Conservation (phyloP, 768 basidiomycete species). For the Crepidotus variabilis region DNA sequence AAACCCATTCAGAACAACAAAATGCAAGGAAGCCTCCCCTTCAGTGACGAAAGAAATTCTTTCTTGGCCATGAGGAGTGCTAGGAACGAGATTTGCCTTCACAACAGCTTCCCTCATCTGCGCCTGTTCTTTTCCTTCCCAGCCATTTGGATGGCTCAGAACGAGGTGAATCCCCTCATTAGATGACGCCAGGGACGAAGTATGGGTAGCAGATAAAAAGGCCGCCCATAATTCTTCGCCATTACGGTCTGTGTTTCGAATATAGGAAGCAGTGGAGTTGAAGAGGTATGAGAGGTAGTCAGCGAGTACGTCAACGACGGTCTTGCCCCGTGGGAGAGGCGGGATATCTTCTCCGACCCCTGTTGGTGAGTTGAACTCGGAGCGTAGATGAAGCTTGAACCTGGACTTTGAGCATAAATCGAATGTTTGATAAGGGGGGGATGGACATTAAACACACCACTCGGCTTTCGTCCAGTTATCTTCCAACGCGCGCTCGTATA, state of each 20-base stretch:
- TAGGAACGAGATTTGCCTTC: constrained; percentile 43
- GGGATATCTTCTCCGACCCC: constrained; percentile 23
- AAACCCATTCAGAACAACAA: constrained; percentile 39
- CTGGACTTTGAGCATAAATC: constrained; percentile 9
- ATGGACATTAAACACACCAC: constrained; percentile 33
- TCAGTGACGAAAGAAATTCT: constrained; percentile 57
- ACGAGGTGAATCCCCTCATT: constrained; percentile 38
- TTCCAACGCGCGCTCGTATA: constrained; percentile 35
- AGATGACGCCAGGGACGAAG: background rate
- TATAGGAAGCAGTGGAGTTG: constrained; percentile 30
- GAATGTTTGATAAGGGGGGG: constrained; percentile 3
- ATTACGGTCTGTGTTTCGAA: constrained; percentile 34
- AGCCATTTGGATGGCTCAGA: constrained; percentile 46
- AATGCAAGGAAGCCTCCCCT: constrained; percentile 61
- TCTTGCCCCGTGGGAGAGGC: constrained; percentile 34
- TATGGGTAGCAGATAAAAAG: constrained; percentile 8
- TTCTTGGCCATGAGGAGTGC: constrained; percentile 31
- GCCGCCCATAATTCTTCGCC: constrained; percentile 33
- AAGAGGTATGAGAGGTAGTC: constrained; percentile 43
- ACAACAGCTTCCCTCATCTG: constrained; percentile 50
- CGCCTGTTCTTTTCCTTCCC: constrained; percentile 55
- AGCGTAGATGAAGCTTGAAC: constrained; percentile 33
- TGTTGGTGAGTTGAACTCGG: constrained; percentile 14
- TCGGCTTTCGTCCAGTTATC: constrained; percentile 44
- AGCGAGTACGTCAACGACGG: constrained; percentile 31